These are phyloP conservation scores for Vaccinium darrowii DNA, from an alignment of 148 eudicot species.

Conservation along the genomic window DNA sequence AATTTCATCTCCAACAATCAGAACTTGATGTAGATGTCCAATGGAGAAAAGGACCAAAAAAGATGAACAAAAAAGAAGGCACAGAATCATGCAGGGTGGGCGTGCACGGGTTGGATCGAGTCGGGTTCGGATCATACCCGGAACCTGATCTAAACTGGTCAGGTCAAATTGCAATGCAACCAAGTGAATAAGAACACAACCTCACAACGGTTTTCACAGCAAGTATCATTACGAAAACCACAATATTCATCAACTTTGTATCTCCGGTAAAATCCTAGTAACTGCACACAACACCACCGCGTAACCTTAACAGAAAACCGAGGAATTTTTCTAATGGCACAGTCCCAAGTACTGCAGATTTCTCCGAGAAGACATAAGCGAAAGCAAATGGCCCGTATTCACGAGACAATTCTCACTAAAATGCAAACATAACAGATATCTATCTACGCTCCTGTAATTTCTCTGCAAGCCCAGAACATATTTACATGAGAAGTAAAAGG, in stretches of 20 bases:
- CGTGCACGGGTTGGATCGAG: background rate
- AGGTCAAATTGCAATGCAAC: no score
- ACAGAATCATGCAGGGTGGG: background rate
- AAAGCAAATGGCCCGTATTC: background rate
- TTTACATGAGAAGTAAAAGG: background rate
- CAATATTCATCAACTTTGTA: background rate
- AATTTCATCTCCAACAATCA: background rate
- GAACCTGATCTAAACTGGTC: no score
- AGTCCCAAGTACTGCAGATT: background rate
- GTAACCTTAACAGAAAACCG: background rate
- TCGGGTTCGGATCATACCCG: background rate
- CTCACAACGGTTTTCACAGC: background rate
- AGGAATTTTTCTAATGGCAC: background rate
- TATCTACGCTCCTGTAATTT: background rate
- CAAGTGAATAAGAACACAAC: background rate
- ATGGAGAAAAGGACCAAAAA: background rate
- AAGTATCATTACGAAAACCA: background rate
- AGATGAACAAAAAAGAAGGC: background rate
- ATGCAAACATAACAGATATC: background rate
- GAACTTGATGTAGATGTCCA: background rate
- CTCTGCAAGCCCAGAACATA: background rate
- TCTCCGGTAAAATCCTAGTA: background rate
- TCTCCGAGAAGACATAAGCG: background rate
- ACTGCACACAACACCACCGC: background rate
- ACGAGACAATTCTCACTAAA: background rate